Evolutionary conservation across 2,329 filamentous ascomycete species (phyloP).

Genomic region (Sclerotinia sclerotiorum): DNA sequence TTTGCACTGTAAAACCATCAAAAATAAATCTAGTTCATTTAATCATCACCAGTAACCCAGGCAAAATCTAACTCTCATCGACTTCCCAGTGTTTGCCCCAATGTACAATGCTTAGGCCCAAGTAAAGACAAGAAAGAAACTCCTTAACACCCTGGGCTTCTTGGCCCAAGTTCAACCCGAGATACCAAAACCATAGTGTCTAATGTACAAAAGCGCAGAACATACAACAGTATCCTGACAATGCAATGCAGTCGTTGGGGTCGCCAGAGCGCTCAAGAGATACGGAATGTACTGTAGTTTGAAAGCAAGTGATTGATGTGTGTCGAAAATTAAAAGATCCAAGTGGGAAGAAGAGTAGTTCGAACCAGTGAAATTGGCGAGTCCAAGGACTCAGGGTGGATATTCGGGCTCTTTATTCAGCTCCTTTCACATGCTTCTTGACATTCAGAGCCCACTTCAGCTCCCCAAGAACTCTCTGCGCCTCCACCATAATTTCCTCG

Average conservation of each 20-base stretch:
- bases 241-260: slow-evolving; percentile 24
- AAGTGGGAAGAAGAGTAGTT: not conserved
- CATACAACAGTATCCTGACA: slow-evolving; percentile 24
- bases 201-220: slow-evolving; percentile 22
- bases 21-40: slow-evolving; percentile 18
- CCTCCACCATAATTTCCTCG: slow-evolving; percentile 56
- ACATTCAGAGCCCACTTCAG: slow-evolving; percentile 72
- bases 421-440: slow-evolving; percentile 59
- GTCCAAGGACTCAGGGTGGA: not conserved
- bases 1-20: not conserved
- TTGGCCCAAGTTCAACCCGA: slow-evolving; percentile 16
- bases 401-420: slow-evolving; percentile 45
- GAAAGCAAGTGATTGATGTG: slow-evolving; percentile 1
- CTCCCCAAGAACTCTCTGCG: slow-evolving; percentile 62
- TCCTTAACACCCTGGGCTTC: slow-evolving; percentile 14
- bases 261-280: not conserved
- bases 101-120: slow-evolving; percentile 18
- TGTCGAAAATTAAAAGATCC: not conserved
- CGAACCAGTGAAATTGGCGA: not conserved
- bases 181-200: slow-evolving; percentile 21
- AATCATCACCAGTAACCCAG: slow-evolving; percentile 20
- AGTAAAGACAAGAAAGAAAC: slow-evolving; percentile 16
- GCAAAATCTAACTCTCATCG: slow-evolving; percentile 9
- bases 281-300: slow-evolving; percentile 3
- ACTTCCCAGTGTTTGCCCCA: slow-evolving; percentile 20